Percentiles rank a stretch among this genome's conserved stretches.
phyloP scores from a whole-genome alignment of 106 monocot genomes.

The Phalaenopsis aphrodite region DNA sequence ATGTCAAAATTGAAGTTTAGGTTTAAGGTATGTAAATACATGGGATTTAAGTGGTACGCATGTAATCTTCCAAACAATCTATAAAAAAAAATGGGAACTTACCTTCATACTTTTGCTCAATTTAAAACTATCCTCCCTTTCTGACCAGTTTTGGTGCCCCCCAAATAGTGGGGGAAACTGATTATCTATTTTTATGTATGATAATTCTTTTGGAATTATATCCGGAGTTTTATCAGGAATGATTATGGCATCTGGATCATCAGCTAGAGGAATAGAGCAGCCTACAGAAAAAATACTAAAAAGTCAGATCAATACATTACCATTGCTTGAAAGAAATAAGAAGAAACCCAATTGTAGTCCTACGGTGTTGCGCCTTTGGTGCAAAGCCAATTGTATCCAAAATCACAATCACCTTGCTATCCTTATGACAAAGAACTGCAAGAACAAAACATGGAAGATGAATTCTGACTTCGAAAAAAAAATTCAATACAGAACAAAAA shows the following conservation, averaged over 20 bases:
- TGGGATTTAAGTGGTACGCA: too few species aligned
- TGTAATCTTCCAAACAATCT: not conserved
- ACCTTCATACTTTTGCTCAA: constrained; percentile 90
- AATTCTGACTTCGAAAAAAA: not conserved
- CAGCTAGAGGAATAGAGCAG: constrained; percentile 70
- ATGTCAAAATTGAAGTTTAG: too few species aligned
- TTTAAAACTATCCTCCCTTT: constrained; percentile 86
- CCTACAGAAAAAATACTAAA: constrained; percentile 31
- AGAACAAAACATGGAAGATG: not conserved
- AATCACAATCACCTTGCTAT: constrained; percentile 55
- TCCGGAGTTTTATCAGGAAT: constrained; percentile 71
- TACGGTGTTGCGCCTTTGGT: constrained; percentile 65
- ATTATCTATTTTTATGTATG: constrained; percentile 52
- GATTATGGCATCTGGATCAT: constrained; percentile 64
- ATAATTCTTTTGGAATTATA: constrained; percentile 39
- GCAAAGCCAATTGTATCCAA: constrained; percentile 45
- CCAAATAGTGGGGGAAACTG: constrained; percentile 61
- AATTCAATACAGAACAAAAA: not conserved
- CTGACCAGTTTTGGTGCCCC: constrained; percentile 81
- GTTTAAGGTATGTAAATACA: too few species aligned
- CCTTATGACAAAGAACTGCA: constrained; percentile 63
- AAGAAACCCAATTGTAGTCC: constrained; percentile 4
- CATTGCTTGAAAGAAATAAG: constrained; percentile 4
- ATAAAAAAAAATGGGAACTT: not conserved
- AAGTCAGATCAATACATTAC: not conserved